These are phyloP conservation scores for Paraphoma sp. DNA, from an alignment of 2,329 filamentous ascomycete genomes.

Conservation along the genomic window DNA sequence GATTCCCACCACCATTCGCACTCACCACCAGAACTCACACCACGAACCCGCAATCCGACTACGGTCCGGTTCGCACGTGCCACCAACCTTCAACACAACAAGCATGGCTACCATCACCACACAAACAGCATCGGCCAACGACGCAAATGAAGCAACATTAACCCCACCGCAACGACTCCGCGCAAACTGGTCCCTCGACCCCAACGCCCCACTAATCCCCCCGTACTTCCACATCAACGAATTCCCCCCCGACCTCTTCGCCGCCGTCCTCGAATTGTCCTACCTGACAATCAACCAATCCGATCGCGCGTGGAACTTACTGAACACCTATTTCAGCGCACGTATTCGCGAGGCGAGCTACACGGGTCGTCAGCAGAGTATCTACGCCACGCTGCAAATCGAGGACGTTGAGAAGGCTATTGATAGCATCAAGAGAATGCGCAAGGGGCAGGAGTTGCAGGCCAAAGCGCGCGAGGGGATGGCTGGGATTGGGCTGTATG, in stretches of 20 bases:
- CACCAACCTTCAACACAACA: neutral
- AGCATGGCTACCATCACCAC: neutral
- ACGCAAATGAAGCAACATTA: neutral
- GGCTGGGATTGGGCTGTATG: neutral
- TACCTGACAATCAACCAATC: conserved; percentile 10
- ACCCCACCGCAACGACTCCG: neutral
- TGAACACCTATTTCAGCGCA: conserved; percentile 17
- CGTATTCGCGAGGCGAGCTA: conserved; percentile 9
- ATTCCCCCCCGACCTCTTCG: neutral
- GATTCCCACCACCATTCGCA: neutral
- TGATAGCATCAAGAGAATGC: conserved; percentile 15
- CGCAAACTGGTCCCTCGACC: neutral
- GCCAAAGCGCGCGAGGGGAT: neutral
- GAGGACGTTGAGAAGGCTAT: conserved; percentile 18
- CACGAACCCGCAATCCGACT: neutral
- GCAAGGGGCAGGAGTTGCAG: conserved; percentile 1
- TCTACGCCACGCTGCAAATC: conserved; percentile 7
- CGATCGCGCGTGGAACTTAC: conserved; percentile 15
- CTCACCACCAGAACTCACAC: neutral
- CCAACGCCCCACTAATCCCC: neutral
- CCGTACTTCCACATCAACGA: neutral
- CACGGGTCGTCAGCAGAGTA: neutral
- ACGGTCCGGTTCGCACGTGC: neutral
- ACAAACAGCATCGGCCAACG: neutral
- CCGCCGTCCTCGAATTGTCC: conserved; percentile 11